Percentiles rank a stretch among this genome's conserved stretches.
These are phyloP conservation scores for Leishmania major DNA, from an alignment of 208 protist species.

Conservation along the genomic window DNA sequence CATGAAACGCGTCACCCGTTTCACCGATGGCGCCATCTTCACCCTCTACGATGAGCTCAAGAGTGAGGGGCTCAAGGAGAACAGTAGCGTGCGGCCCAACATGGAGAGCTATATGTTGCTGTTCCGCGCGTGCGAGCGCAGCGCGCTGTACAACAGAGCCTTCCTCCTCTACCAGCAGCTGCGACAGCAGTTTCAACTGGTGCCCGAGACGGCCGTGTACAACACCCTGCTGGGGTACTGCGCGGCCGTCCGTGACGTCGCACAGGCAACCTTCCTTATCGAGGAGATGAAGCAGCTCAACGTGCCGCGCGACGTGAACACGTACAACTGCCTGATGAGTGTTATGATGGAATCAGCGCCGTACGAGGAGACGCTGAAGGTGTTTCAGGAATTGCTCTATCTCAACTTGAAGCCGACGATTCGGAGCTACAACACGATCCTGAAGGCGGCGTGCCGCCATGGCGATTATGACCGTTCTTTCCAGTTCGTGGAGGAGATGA, in stretches of 20 bases:
- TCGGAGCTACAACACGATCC: slow-evolving; percentile 90
- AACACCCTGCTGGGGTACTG: slow-evolving; percentile 92
- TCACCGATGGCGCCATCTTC: slow-evolving; percentile 78
- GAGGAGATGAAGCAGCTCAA: slow-evolving; percentile 88
- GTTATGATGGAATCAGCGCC: slow-evolving; percentile 80
- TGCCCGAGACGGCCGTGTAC: slow-evolving; percentile 83
- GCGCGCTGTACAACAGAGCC: slow-evolving; percentile 72
- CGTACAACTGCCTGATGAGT: slow-evolving; percentile 93
- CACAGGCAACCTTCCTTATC: slow-evolving; percentile 87
- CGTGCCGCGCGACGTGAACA: slow-evolving; percentile 79
- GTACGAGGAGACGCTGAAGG: slow-evolving; percentile 78
- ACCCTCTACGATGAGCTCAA: slow-evolving; percentile 89
- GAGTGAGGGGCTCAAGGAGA: slow-evolving; percentile 58
- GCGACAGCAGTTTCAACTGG: slow-evolving; percentile 68
- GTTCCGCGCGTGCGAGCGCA: slow-evolving; percentile 90
- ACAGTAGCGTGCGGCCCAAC: slow-evolving; percentile 69
- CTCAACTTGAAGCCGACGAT: slow-evolving; percentile 58
- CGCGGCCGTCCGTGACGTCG: slow-evolving; percentile 81
- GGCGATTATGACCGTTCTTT: slow-evolving; percentile 91
- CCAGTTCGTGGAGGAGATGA: slow-evolving; percentile 93
- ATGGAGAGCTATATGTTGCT: slow-evolving; percentile 82
- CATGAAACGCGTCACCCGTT: slow-evolving; percentile 82
- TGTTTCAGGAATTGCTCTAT: slow-evolving; percentile 77
- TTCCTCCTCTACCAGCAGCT: slow-evolving; percentile 91
- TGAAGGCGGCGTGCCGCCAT: slow-evolving; percentile 68